Evolutionary conservation across 768 basidiomycete genomes (phyloP).

Genomic region (Exidia glandulosa): DNA sequence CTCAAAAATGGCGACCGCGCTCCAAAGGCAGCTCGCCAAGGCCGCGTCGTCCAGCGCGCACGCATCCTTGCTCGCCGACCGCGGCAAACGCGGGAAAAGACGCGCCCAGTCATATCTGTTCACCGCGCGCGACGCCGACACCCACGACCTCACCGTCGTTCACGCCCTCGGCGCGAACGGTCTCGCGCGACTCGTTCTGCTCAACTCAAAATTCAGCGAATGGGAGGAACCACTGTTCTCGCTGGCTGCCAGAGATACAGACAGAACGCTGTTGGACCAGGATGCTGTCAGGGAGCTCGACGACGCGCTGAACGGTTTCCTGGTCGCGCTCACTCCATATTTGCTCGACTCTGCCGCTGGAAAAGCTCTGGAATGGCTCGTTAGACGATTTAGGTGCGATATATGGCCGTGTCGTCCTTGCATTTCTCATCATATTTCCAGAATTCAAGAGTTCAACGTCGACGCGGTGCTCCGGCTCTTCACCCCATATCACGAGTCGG

Average conservation of each 20-base stretch:
- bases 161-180: conserved; percentile 72
- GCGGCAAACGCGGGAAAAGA: conserved; percentile 42
- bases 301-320: conserved; percentile 43
- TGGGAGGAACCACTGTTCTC: conserved; percentile 73
- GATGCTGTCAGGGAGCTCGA: conserved; percentile 60
- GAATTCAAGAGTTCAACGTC: conserved; percentile 90
- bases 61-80: conserved; percentile 54
- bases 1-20: conserved; percentile 46
- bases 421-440: conserved; percentile 20
- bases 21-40: conserved; percentile 72
- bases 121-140: conserved; percentile 65
- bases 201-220: conserved; percentile 45
- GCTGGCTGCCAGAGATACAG: conserved; percentile 58
- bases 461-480: conserved; percentile 68
- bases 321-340: conserved; percentile 67
- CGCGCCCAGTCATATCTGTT: conserved; percentile 79
- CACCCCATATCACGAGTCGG: conserved; percentile 89
- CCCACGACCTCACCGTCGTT: conserved; percentile 81
- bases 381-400: conserved; percentile 80
- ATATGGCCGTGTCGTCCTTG: background rate
- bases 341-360: conserved; percentile 70
- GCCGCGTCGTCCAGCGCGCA: conserved; percentile 71
- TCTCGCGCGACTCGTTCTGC: conserved; percentile 53
- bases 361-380: conserved; percentile 89
- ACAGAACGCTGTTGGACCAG: conserved; percentile 63